Evolutionary conservation across 2,329 filamentous ascomycete species (phyloP).

Genomic region (Diplodia intermedia): DNA sequence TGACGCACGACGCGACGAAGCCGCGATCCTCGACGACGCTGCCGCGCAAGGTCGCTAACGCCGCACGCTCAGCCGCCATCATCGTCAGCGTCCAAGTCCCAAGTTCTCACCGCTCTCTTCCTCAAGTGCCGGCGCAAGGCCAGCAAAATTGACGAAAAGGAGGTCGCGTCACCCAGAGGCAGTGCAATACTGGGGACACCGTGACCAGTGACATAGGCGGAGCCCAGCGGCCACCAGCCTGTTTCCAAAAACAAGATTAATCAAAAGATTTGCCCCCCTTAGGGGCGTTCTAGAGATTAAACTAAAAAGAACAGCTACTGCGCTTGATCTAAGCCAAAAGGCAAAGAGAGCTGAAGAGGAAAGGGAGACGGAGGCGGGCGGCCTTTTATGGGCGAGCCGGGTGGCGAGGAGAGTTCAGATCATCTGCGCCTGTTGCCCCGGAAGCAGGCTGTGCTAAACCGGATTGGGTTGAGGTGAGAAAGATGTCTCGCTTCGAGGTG

Average conservation of each 20-base stretch:
- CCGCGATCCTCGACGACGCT: no score
- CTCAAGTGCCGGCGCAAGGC: neutral
- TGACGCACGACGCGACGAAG: no score
- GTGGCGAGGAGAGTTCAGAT: no score
- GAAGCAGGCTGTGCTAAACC: no score
- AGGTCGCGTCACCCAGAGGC: neutral
- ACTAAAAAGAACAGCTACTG: constrained; percentile 2
- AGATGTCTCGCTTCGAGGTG: no score
- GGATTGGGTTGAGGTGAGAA: no score
- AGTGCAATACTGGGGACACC: constrained; percentile 11
- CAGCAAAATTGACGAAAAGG: constrained; percentile 1
- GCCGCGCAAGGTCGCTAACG: neutral
- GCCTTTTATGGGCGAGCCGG: no score
- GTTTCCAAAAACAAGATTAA: neutral
- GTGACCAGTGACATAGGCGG: neutral
- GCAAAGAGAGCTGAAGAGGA: constrained; percentile 18
- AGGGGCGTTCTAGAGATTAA: neutral
- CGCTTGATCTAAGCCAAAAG: constrained; percentile 7
- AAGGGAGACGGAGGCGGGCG: neutral
- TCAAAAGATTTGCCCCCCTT: neutral
- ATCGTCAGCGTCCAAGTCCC: neutral
- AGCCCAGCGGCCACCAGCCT: neutral
- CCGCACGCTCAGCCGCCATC: neutral
- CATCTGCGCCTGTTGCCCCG: no score
- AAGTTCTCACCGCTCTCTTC: neutral